Base-by-base conservation (phyloP, 2,329 filamentous ascomycete genomes). In the Pseudocercospora fijiensis region DNA sequence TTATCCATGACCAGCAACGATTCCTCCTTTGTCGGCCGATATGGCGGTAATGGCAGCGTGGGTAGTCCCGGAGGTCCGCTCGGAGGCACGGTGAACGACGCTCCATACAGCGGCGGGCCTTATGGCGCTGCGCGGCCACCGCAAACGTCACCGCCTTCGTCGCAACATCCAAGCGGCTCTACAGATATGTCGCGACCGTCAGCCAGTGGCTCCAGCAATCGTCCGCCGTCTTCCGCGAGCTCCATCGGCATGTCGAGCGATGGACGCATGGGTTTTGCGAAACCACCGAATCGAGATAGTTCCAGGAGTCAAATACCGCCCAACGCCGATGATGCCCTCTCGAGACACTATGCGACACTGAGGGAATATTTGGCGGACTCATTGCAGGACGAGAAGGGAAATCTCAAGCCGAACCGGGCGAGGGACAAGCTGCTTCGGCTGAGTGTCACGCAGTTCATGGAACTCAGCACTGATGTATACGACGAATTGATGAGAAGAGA, bases 401-500 rank as follows among this genome's bases (percentile, higher is more conserved):
- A 89, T 67, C 85, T 87, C 57, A 89, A 88, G 58, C 88, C 91
- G 27, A 96, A 96, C 78, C 90, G 93, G 78, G 95, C 95, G 61
- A 89, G 93, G 73, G 95, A 98, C 78, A 99, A 99, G 83, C 84
- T 98, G 62, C 84, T 97, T 65, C 88, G 94, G 64, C 84, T 99
- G 58, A 96, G 93, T 0, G 83, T 90, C 1, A 91, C 96, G 27
- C 95, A 99, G 77, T 98, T 99, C 77, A 92, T 96, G 78, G 95
- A 99, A 80, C 85, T 99, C 67, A 97, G 93, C 78, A 98, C 94
- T 63, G 95, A 99, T 79, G 94, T 99, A 45, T 98, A 90, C 79
- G 95, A 99, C 78, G 95, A 99, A 79, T 83, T 98, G 69, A 84
- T 96, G 70, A 89, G 95, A 64, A 87, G 95, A 68, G 93, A 98